These are phyloP conservation scores for Psidium guajava DNA, from an alignment of 345 rosid genomes.

Conservation along the genomic window DNA sequence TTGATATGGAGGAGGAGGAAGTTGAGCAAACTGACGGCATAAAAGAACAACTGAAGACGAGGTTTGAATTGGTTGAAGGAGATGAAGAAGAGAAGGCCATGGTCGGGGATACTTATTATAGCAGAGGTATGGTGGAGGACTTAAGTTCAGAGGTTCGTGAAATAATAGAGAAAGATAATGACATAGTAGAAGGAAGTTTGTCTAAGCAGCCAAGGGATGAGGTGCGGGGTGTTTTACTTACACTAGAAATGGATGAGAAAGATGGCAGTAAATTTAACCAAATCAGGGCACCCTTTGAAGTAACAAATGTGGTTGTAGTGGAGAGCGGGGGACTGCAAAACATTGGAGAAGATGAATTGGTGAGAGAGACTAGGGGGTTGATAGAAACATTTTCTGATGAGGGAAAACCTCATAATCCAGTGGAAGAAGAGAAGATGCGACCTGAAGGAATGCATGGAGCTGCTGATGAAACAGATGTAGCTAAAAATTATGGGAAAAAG, in stretches of 20 bases:
- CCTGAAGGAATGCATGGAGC: background rate
- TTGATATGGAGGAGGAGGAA: constrained; percentile 8
- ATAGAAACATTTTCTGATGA: constrained; percentile 33
- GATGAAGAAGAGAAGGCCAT: background rate
- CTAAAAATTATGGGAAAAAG: background rate
- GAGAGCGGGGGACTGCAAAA: background rate
- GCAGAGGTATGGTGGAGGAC: background rate
- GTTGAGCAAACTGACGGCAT: constrained; percentile 2
- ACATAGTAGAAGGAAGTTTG: background rate
- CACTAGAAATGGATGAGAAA: constrained; percentile 4
- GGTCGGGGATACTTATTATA: background rate
- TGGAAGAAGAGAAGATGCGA: background rate
- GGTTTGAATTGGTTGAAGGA: constrained; percentile 8
- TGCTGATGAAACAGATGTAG: background rate
- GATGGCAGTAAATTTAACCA: background rate
- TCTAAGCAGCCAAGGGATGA: background rate
- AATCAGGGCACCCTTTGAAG: background rate
- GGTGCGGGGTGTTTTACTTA: background rate
- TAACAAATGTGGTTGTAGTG: background rate
- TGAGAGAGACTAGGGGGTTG: constrained; percentile 28
- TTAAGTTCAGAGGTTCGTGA: background rate
- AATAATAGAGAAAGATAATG: background rate
- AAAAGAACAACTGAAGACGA: constrained; percentile 2
- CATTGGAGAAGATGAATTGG: constrained; percentile 13
- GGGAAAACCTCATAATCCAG: background rate